Base-by-base conservation (phyloP, 2,329 filamentous ascomycete genomes). In the Fonsecaea monophora region DNA sequence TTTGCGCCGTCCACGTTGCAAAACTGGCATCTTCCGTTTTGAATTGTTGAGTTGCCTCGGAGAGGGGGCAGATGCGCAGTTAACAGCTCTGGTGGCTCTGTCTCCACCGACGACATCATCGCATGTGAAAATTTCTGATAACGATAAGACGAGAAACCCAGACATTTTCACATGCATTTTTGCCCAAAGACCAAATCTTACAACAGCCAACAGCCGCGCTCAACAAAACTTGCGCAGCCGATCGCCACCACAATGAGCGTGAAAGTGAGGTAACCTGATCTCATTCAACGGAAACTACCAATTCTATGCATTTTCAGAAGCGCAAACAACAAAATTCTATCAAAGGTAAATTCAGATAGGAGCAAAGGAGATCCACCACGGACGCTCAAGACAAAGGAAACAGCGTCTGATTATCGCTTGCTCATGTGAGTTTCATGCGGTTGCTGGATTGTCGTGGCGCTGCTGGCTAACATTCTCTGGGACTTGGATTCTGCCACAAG, bases 121-220 rank as follows among this genome's bases (percentile, higher is more conserved):
- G 18, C 45, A 50, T 50, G 45, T 50, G 45, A 50, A 50, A 50
- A 50, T 50, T 25, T 25, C 45, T 50, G 45, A 50, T 50, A 50
- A 50, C 45, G 45, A 50, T 50, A 50, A 50, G 18, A 25, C 7
- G 18, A n/a, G 45, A 12, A 48, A 48, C 18, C 5, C 12, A 42
- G n/a, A 8, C 42, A 50, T 21, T 50, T 50, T 50, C 45, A 50
- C 45, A 50, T 50, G 45, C 45, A 25, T 25, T 42, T 50, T 25
- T 25, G 18, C 5, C 45, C 18, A 5, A 50, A 50, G 25, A 10
- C 45, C 45, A 2, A 12, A 9, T 50, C 25, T 50, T n/a, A 50
- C 3, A 50, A 25, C 25, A 25, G 25, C 25, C 25, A 25, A 50
- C 45, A 21, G 45, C 18, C 45, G 21, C 21, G 18, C 45, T 25